phyloP scores from a whole-genome alignment of 345 rosid genomes.

The Conringia planisiliqua region DNA sequence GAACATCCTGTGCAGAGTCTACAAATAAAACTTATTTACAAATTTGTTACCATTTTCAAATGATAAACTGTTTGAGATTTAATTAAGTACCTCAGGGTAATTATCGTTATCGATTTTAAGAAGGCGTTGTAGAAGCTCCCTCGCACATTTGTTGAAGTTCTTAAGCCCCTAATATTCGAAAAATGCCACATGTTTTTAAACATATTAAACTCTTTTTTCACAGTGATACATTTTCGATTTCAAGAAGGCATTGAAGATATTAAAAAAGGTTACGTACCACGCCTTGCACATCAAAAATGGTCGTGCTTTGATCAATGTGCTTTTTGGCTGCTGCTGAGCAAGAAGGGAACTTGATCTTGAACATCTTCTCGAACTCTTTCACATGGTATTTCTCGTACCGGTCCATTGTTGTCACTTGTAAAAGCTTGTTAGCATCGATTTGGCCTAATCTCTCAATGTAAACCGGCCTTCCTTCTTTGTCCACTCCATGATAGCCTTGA shows the following conservation, averaged over 20 bases:
- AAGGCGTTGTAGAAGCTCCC: conserved; percentile 69
- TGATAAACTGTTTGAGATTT: not conserved
- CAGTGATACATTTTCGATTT: not conserved
- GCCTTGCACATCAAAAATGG: conserved; percentile 98
- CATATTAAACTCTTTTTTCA: not conserved
- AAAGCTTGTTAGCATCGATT: conserved; percentile 78
- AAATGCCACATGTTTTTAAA: not conserved
- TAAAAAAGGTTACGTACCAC: conserved; percentile 55
- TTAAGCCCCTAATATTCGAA: conserved; percentile 61
- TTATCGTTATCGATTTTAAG: conserved; percentile 82
- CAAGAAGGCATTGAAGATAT: not conserved
- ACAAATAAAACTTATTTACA: not conserved
- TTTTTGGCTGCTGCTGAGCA: conserved; percentile 88
- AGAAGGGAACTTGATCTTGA: conserved; percentile 80
- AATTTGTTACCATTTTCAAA: not conserved
- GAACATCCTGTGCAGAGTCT: conserved; percentile 93
- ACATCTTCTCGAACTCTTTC: conserved; percentile 85
- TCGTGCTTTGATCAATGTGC: conserved; percentile 93
- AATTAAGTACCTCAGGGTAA: conserved; percentile 89
- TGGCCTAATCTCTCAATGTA: conserved; percentile 94
- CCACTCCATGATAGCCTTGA: conserved; percentile 96
- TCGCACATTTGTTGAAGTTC: conserved; percentile 75
- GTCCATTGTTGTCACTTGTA: conserved; percentile 90
- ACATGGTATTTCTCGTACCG: conserved; percentile 88
- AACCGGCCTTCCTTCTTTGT: conserved; percentile 90